phyloP scores from a whole-genome alignment of 176 grass and related monocot species.

The Canna indica region DNA sequence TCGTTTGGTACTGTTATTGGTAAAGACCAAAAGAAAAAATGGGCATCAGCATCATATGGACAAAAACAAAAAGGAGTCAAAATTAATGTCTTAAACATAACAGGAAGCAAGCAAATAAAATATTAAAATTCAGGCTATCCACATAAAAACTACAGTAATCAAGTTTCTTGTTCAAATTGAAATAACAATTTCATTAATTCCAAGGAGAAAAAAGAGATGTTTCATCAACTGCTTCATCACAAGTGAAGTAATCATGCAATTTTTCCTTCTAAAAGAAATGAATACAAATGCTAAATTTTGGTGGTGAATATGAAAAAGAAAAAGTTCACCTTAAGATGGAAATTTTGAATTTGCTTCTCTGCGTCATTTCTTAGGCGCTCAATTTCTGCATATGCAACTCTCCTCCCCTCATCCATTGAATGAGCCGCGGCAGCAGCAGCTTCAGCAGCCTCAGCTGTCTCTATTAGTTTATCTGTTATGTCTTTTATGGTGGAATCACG shows the following conservation, averaged over 20 bases:
- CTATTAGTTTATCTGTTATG: constrained; percentile 80
- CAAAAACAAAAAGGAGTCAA: not conserved
- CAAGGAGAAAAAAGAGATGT: not conserved
- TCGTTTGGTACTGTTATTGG: too few relatives aligned
- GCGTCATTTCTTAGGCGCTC: constrained; percentile 49
- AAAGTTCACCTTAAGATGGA: constrained; percentile 49
- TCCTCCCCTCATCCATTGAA: constrained; percentile 67
- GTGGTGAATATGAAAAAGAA: not conserved
- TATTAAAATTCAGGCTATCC: not conserved
- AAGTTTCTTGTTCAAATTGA: not conserved
- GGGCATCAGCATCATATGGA: not conserved
- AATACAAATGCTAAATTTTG: not conserved
- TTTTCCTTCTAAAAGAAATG: not conserved
- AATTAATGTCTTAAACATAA: not conserved
- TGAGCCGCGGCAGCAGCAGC: constrained; percentile 71
- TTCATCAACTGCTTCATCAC: not conserved
- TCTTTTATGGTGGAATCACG: constrained; percentile 82
- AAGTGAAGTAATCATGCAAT: not conserved
- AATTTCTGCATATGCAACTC: constrained; percentile 55
- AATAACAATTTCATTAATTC: not conserved
- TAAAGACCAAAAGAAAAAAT: not conserved
- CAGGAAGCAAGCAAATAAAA: not conserved
- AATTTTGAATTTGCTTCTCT: constrained; percentile 56
- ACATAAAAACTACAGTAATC: not conserved
- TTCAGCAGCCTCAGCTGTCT: constrained; percentile 80